Base-by-base conservation (phyloP, 176 grass and related monocot species). In the Chloris gayana region DNA sequence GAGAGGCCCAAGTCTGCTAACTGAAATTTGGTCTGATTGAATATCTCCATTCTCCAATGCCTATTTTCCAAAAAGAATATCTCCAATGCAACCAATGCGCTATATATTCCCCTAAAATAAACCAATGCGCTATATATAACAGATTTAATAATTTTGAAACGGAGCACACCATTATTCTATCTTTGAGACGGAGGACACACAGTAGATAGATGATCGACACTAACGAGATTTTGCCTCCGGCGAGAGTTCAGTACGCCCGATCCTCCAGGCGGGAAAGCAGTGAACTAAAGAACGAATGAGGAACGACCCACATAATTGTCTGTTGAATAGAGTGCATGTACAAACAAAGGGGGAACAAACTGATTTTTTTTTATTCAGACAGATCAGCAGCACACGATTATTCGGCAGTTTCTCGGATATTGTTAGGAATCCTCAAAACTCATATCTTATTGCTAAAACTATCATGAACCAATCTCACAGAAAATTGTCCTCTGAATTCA, bases 321-420 rank as follows among this genome's bases (percentile, higher is more conserved):
- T 58, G 0, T 60, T 60, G 78, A 60, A 24, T 67, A 59, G 35
- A 61, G 59, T 7, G 61, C 10, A 11, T 26, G 53, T 57, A 26
- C 31, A 29, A 17, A 60, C 78, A 21, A 21, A 15, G 53, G 5
- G 9, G 18, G 21, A 6, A 21, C 3, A 25, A 15, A 26, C 14
- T 39, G 8, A 63, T 58, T 58, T 9, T 58, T 58, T 58, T 58
- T 53, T 53, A 18, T 4, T 49, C 31, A 3, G 63, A 19, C 69
- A 38, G 14, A 39, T 31, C 30, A 37, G 51, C 17, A 38, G 62
- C 69, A 65, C 44, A 30, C 6, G 9, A 53, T 73, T 82, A 82
- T 85, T 79, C 31, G 21, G 56, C 64, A 81, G 12, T 81, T 71
- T 78, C 70, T 73, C 39, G 4, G 5, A 33, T 76, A 74, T 72